These are phyloP conservation scores for Talaromyces trachyspermus DNA, from an alignment of 495 filamentous ascomycete genomes.

Conservation along the genomic window DNA sequence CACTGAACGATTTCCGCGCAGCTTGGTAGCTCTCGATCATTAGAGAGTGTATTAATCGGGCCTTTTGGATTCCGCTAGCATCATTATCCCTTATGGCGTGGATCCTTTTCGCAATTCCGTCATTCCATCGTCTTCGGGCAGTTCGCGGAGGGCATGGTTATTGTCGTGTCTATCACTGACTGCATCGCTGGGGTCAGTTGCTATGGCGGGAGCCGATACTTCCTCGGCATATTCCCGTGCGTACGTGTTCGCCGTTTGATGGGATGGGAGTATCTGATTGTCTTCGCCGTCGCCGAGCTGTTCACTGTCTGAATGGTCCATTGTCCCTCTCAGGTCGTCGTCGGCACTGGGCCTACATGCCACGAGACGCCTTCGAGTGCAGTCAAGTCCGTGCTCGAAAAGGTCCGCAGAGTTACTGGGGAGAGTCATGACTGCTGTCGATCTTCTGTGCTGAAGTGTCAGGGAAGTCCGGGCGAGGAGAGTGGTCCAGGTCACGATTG, in stretches of 20 bases:
- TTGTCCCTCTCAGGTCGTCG: conserved; percentile 2
- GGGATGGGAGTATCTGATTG: background rate
- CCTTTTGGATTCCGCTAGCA: conserved; percentile 66
- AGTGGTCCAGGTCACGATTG: background rate
- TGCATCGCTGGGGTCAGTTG: background rate
- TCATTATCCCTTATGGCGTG: conserved; percentile 62
- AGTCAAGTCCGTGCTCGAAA: background rate
- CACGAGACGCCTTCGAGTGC: background rate
- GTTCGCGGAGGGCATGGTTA: background rate
- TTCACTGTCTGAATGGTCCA: background rate
- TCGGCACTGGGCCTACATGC: background rate
- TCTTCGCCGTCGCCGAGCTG: background rate
- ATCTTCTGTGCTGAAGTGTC: background rate
- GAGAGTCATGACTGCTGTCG: background rate
- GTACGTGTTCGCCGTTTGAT: background rate
- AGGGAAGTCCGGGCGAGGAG: background rate
- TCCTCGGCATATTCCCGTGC: background rate
- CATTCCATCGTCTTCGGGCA: conserved; percentile 92
- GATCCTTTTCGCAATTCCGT: conserved; percentile 65
- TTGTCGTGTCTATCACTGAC: background rate
- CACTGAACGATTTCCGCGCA: conserved; percentile 27
- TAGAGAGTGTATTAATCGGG: conserved; percentile 71
- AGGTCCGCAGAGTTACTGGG: background rate
- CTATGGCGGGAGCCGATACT: background rate
- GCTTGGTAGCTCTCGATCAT: conserved; percentile 73